A percentile compares a stretch with the other conserved stretches of the same genome.
phyloP scores from a whole-genome alignment of 352 stramenopile species.

The Aphanomyces stellatus region DNA sequence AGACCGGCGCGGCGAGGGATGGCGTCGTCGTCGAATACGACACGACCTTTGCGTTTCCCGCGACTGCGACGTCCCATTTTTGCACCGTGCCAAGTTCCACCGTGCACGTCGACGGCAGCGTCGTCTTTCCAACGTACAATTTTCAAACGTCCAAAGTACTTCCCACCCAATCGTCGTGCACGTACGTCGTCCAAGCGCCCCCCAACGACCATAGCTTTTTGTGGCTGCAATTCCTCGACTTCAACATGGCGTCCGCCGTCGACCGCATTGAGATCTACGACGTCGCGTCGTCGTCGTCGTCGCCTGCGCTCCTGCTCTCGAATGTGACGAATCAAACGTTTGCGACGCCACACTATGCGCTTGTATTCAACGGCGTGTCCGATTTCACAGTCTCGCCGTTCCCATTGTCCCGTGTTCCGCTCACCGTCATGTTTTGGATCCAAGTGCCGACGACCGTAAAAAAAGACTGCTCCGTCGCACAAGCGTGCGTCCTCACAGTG shows the following conservation, averaged over 20 bases:
- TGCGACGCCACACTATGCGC: not conserved
- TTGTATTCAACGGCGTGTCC: not conserved
- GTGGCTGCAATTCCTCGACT: constrained; percentile 9
- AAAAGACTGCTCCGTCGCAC: constrained; percentile 3
- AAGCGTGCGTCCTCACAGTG: not conserved
- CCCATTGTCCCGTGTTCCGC: too few relatives aligned
- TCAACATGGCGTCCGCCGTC: not conserved
- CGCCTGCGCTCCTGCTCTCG: too few relatives aligned
- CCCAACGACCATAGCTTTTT: not conserved
- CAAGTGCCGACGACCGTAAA: not conserved
- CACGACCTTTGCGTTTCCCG: constrained; percentile 1
- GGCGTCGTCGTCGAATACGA: constrained; percentile 12
- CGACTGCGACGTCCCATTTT: not conserved
- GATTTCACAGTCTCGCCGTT: not conserved
- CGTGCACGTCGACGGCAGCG: not conserved
- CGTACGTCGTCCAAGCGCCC: not conserved
- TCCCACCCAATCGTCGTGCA: not conserved
- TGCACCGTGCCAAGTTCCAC: not conserved
- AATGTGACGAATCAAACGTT: not conserved
- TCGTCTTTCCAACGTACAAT: constrained; percentile 13
- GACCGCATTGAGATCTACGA: constrained; percentile 17
- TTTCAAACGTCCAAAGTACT: not conserved
- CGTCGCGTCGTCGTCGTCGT: not conserved
- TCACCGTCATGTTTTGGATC: constrained; percentile 7
- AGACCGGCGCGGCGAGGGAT: not conserved